Percentiles rank a stretch among this genome's conserved stretches.
phyloP scores from a whole-genome alignment of 257 asterid genomes.

The Forsythia viridissima region DNA sequence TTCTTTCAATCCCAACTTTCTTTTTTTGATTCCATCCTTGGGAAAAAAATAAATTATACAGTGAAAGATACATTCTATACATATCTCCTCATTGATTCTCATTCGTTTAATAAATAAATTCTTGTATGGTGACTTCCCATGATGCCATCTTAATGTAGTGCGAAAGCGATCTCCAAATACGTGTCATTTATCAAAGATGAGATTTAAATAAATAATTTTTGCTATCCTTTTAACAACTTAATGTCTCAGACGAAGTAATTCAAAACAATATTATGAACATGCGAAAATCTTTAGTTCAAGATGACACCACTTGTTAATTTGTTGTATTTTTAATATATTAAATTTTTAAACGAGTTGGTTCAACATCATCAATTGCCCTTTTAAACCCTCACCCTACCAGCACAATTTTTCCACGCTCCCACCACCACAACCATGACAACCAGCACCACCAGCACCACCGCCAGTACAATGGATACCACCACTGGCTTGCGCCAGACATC shows the following conservation, averaged over 20 bases:
- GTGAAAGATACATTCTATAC: not conserved
- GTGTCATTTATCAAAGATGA: not conserved
- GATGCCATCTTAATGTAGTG: not conserved
- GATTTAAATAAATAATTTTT: not conserved
- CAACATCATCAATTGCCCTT: constrained; percentile 22
- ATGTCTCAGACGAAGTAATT: not conserved
- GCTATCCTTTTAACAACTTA: not conserved
- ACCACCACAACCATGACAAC: not conserved
- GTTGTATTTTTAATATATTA: too few species aligned
- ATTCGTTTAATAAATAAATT: not conserved
- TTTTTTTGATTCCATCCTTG: not conserved
- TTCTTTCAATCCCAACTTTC: constrained; percentile 16
- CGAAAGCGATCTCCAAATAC: constrained; percentile 21
- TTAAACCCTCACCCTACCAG: constrained; percentile 18
- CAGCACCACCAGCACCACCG: constrained; percentile 31
- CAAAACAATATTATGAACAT: not conserved
- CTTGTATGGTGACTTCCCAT: constrained; percentile 8
- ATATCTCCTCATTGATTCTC: constrained; percentile 8
- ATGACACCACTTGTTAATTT: not conserved
- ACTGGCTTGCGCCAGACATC: constrained; percentile 6
- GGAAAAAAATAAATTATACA: not conserved
- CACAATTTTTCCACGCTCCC: constrained; percentile 23
- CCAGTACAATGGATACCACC: constrained; percentile 9
- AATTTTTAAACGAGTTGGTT: not conserved
- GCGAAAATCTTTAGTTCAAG: too few species aligned